phyloP scores from a whole-genome alignment of 2,329 filamentous ascomycete species.

The Lecanicillium sp. region DNA sequence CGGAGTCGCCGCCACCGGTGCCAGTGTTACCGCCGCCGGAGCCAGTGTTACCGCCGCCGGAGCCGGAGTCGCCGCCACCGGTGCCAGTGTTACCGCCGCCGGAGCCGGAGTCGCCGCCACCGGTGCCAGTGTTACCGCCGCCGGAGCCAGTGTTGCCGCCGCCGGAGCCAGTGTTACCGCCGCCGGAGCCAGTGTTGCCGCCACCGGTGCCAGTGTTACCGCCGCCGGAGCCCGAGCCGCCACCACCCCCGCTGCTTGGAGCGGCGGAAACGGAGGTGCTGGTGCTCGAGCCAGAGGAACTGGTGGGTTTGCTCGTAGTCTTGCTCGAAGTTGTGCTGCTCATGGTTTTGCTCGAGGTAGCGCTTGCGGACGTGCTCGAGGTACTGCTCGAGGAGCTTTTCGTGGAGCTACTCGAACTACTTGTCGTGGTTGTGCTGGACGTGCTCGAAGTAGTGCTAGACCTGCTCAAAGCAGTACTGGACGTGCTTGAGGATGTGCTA shows the following conservation, averaged over 20 bases:
- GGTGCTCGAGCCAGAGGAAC: not conserved
- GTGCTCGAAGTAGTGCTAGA: not conserved
- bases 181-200: not conserved
- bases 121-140: not conserved
- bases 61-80: not conserved
- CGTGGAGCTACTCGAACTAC: not conserved
- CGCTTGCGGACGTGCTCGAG: not conserved
- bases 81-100: not conserved
- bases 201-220: not conserved
- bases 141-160: not conserved
- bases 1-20: not conserved
- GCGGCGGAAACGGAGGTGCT: not conserved
- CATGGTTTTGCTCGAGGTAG: not conserved
- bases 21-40: not conserved
- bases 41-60: not conserved
- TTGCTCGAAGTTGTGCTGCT: not conserved
- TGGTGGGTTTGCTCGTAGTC: not conserved
- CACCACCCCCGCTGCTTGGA: not conserved
- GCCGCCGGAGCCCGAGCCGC: not conserved
- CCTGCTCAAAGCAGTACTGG: not conserved
- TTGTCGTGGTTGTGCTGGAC: not conserved
- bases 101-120: slow-evolving; percentile 9
- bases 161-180: not conserved
- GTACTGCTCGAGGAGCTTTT: not conserved
- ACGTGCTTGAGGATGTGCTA: no score